These are phyloP conservation scores for Acanthamoeba lenticulata DNA, from an alignment of 208 protist genomes.

Conservation along the genomic window DNA sequence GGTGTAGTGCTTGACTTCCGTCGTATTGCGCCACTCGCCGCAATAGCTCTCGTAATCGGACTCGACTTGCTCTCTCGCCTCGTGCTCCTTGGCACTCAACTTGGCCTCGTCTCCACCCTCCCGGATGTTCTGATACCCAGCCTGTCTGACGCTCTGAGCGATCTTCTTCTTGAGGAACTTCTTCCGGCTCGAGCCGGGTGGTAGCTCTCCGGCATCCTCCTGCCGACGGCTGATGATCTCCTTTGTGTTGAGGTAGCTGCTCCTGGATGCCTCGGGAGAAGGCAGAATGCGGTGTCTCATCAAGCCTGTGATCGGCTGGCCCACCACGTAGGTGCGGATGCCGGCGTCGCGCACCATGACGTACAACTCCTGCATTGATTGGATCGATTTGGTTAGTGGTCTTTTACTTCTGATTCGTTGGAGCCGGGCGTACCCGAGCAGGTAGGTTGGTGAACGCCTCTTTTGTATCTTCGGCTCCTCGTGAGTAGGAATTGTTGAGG, in stretches of 20 bases:
- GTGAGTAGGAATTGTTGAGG: slow-evolving; percentile 33
- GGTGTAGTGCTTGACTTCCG: too few relatives aligned
- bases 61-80: too few relatives aligned
- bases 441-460: slow-evolving; percentile 6
- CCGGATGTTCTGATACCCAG: neutral
- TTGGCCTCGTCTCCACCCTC: neutral
- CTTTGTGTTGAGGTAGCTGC: neutral
- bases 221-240: neutral
- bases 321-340: slow-evolving; percentile 46
- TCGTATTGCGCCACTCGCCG: too few relatives aligned
- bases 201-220: neutral
- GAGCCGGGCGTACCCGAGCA: neutral
- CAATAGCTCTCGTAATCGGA: too few relatives aligned
- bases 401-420: too few relatives aligned
- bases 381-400: too few relatives aligned
- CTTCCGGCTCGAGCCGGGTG: neutral
- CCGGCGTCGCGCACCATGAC: neutral
- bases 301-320: neutral
- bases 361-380: slow-evolving; percentile 42
- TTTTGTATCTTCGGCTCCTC: slow-evolving; percentile 15
- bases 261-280: neutral
- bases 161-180: neutral
- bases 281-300: neutral
- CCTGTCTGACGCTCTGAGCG: neutral
- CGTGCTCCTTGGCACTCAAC: too few relatives aligned